These are phyloP conservation scores for Neofusicoccum ribis DNA, from an alignment of 2,329 filamentous ascomycete genomes.

Conservation along the genomic window DNA sequence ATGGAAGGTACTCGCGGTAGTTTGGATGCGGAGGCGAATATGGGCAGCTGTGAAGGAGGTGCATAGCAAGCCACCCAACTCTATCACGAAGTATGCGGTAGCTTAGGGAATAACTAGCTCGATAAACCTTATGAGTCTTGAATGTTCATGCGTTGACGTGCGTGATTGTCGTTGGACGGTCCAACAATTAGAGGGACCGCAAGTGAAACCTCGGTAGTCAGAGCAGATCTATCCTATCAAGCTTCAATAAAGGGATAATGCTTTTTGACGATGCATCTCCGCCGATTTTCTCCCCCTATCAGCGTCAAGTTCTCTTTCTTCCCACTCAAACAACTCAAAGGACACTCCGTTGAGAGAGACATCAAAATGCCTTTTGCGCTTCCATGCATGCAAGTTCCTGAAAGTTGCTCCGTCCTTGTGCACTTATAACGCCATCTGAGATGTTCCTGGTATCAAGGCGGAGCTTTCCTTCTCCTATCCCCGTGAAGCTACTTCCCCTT, in stretches of 20 bases:
- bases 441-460: too few species aligned
- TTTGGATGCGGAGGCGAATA: not conserved
- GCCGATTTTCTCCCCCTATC: not conserved
- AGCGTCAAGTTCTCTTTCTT: not conserved
- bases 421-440: too few species aligned
- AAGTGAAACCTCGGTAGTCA: not conserved
- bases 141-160: not conserved
- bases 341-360: too few species aligned
- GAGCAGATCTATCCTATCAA: not conserved
- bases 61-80: not conserved
- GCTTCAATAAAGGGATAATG: not conserved
- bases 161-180: not conserved
- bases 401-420: too few species aligned
- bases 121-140: not conserved
- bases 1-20: not conserved
- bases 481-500: too few species aligned
- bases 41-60: not conserved
- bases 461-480: too few species aligned
- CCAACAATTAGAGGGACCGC: not conserved
- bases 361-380: too few species aligned
- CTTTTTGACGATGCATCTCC: not conserved
- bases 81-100: constrained; percentile 7
- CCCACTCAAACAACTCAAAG: too few species aligned
- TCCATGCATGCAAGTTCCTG: too few species aligned
- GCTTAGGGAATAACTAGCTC: constrained; percentile 8